These are phyloP conservation scores for Hyphopichia fennica DNA, from an alignment of 1,139 yeast species.

Conservation along the genomic window DNA sequence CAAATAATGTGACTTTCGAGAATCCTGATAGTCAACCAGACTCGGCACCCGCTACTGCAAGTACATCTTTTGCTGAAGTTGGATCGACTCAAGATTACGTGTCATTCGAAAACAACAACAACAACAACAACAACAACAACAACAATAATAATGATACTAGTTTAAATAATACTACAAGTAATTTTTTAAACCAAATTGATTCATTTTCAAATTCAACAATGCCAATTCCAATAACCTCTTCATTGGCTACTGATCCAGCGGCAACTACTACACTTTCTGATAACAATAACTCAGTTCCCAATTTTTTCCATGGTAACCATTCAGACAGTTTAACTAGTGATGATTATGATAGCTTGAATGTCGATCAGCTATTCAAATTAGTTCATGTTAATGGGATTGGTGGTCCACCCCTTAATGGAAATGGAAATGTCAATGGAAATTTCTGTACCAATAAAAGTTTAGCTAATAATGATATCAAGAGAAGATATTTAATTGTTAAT, in stretches of 20 bases:
- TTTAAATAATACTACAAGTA: constrained; percentile 1
- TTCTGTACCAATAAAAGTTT: constrained; percentile 4
- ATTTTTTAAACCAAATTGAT: constrained; percentile 3
- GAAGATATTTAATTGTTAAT: constrained; percentile 36
- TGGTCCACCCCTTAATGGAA: constrained; percentile 4
- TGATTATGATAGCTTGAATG: constrained; percentile 38
- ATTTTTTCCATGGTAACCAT: constrained; percentile 21
- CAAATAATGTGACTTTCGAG: not conserved
- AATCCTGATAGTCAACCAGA: constrained; percentile 1
- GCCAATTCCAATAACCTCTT: constrained; percentile 3
- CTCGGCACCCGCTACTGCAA: constrained; percentile 1
- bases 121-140: not conserved
- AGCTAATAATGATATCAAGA: constrained; percentile 32
- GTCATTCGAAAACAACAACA: not conserved
- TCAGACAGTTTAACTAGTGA: constrained; percentile 35
- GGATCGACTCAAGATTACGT: not conserved
- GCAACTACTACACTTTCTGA: constrained; percentile 11
- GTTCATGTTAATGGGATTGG: constrained; percentile 15
- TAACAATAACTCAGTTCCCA: constrained; percentile 8
- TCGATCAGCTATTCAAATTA: constrained; percentile 41
- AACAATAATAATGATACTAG: not conserved
- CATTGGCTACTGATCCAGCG: constrained; percentile 18
- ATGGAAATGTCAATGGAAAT: constrained; percentile 6
- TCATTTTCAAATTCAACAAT: constrained; percentile 4
- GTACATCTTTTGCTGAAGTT: not conserved